Base-by-base conservation (phyloP, 176 grass and related monocot genomes). In the Ensete ventricosum region DNA sequence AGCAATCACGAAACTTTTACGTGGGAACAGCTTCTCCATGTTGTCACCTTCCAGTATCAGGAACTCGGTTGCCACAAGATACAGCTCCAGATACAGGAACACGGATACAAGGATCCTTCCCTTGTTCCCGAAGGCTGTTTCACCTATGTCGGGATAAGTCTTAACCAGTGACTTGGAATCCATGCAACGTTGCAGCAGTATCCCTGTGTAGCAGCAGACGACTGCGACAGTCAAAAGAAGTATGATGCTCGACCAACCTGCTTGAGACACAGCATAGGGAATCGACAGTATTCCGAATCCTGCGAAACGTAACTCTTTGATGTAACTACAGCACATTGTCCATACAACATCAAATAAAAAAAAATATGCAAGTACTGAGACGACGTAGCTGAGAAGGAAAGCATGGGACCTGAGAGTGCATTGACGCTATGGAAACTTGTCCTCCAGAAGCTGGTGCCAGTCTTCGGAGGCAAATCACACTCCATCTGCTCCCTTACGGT, bases 41-140 rank as follows among this genome's bases (percentile, higher is more conserved):
- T 92, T 96, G 81, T 96, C 92, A 27, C 92, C 92, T 87, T 96
- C 92, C 16, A 96, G 66, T 80, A 96, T 96, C 82, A 96, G 77
- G 82, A 96, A 96, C 71, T 92, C 87, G 3, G 89, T 77, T 0
- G 92, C 67, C 9, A 87, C 92, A 19, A 96, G 83, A 73, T 92
- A 96, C 34, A 69, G 48, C 67, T 69, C 67, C 10, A 69, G 67
- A 16, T 69, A 69, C 67, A 69, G 14, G 67, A 69, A 69, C 1
- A 14, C 48, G 17, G 67, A 24, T 34, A 69, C 67, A 19, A 49
- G 13, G 67, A 69, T 24, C 67, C 67, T 69, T 43, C 67, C 67
- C 29, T 48, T 69, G 14, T 43, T 3, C 26, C 67, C 67, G 14
- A 69, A 69, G 17, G 67, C 67, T 2, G 50, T 14, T 1, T 50